Evolutionary conservation across 371 early-diverging fungal species (phyloP).

Genomic region (Parasitella parasitica): DNA sequence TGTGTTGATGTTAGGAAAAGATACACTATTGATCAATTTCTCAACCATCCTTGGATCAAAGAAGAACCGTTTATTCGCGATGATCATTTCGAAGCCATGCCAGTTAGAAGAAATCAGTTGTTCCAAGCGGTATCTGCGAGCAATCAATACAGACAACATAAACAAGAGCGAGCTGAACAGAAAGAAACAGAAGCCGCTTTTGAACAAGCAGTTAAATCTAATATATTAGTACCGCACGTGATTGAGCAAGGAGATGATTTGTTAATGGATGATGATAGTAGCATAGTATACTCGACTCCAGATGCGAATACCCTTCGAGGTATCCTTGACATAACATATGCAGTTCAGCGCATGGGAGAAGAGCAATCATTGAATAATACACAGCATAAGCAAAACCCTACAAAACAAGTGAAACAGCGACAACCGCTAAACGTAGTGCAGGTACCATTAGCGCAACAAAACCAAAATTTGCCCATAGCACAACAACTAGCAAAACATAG

Average conservation of each 20-base stretch:
- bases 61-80: neutral
- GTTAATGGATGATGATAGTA: conserved; percentile 3
- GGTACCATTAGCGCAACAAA: conserved; percentile 11
- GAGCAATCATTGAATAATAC: conserved; percentile 28
- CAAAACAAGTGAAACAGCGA: neutral
- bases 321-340: conserved; percentile 61
- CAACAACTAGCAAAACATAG: conserved; percentile 17
- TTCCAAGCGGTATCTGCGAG: neutral
- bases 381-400: neutral
- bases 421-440: neutral
- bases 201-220: neutral
- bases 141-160: neutral
- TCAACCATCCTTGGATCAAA: conserved; percentile 17
- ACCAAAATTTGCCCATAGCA: conserved; percentile 16
- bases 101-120: neutral
- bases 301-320: conserved; percentile 57
- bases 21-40: conserved; percentile 80
- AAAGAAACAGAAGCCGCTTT: neutral
- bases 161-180: conserved; percentile 8
- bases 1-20: conserved; percentile 80
- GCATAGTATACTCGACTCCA: conserved; percentile 33
- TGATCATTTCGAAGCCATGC: neutral
- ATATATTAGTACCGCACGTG: conserved; percentile 4
- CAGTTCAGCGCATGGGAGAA: conserved; percentile 66
- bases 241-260: conserved; percentile 6